A percentile compares a stretch with the other conserved stretches of the same genome.
Evolutionary conservation across 139 green algal species (phyloP).

Genomic region (Picochlorum costavermella): DNA sequence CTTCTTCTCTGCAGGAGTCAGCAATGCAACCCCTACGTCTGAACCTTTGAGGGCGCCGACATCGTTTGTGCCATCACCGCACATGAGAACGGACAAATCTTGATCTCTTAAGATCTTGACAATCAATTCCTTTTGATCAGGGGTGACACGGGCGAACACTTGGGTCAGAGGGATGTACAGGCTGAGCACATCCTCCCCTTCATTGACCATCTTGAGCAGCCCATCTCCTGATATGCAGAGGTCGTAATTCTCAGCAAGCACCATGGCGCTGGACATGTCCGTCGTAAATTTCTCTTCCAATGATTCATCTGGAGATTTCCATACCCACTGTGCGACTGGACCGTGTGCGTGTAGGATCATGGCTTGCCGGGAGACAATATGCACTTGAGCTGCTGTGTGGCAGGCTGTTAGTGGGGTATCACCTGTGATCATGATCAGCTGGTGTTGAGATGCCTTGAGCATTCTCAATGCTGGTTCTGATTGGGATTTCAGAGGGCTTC

Average conservation of each 20-base stretch:
- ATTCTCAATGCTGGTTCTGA: constrained; percentile 60
- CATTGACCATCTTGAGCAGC: constrained; percentile 59
- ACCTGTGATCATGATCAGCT: constrained; percentile 92
- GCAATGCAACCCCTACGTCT: constrained; percentile 81
- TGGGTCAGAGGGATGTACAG: constrained; percentile 57
- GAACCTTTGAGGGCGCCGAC: constrained; percentile 89
- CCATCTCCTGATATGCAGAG: constrained; percentile 80
- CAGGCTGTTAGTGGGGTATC: constrained; percentile 85
- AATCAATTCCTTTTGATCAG: constrained; percentile 97
- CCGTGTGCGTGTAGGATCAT: constrained; percentile 51
- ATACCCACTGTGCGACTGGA: constrained; percentile 26
- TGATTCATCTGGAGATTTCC: constrained; percentile 65
- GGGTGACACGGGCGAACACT: constrained; percentile 81
- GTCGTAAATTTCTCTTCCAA: constrained; percentile 36
- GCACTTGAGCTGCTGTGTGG: constrained; percentile 66
- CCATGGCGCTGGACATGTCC: constrained; percentile 32
- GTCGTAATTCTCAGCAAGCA: constrained; percentile 72
- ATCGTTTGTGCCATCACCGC: constrained; percentile 97
- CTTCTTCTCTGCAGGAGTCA: constrained; percentile 33
- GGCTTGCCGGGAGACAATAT: constrained; percentile 75
- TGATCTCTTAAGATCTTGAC: constrained; percentile 62
- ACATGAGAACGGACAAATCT: constrained; percentile 86
- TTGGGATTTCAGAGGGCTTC: constrained; percentile 80
- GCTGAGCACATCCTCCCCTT: constrained; percentile 12
- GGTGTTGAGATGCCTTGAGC: constrained; percentile 65